Base-by-base conservation (phyloP, 2,329 filamentous ascomycete genomes). In the Xylaria sp. region DNA sequence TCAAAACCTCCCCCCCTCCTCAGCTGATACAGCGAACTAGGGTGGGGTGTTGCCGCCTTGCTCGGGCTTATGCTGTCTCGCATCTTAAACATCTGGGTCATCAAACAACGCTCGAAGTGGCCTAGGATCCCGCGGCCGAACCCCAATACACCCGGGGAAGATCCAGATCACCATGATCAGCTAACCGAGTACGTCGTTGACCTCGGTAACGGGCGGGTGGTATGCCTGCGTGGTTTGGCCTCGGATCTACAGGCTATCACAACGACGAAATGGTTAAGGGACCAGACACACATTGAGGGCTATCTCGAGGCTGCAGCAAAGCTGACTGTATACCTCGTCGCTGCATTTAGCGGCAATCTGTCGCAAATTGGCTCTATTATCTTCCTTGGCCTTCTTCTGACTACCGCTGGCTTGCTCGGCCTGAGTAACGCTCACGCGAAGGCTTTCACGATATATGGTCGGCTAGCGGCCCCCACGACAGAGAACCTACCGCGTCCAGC, bases 161-260 rank as follows among this genome's bases (percentile, higher is more conserved):
- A 63, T 21, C 61, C 63, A 8, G 67, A 68, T 47, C 54, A 64
- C 40, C 60, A 65, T 49, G 68, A 72, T 54, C 21, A 69, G 25
- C 65, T 75, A 7, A 76, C 73, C 3, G 81, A 86, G 65, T 80
- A 87, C 53, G 73, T 82, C 2, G 75, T 88, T 23, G 79, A 85
- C 27, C 76, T 88, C 3, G 81, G 80, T 19, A 76, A 79, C 23
- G 82, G 83, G 41, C 77, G 81, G 0, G 80, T 79, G 67, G 78
- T 88, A 1, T 75, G 82, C 11, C 77, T 89, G 41, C 79, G 80
- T 27, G 87, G 87, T 4, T 70, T 77, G 3, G 77, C 82, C 7
- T 78, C 82, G 31, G 86, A 88, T 68, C 76, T 89, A 6, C 84
- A 85, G 58, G 85, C 85, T 29, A 79, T 88, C 40, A 88, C 85